Evolutionary conservation across 2,329 filamentous ascomycete genomes (phyloP), one percentile per base, ranked within the genome.

Genomic region (Apiospora phragmitis): DNA sequence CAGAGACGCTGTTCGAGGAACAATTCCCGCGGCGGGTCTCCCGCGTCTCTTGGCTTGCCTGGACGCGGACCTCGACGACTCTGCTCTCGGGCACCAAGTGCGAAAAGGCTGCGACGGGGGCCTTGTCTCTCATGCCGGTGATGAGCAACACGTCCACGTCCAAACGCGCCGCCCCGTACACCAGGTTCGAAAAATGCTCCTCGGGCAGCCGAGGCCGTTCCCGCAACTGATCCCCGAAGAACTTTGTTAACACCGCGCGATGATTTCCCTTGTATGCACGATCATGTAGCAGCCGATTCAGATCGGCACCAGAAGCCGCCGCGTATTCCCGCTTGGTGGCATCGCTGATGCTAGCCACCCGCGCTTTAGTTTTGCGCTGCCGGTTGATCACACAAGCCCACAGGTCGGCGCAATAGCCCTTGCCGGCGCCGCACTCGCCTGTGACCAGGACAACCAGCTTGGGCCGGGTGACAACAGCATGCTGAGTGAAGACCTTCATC

Each of bases 241-340:
- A 91, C 1, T 68, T 72, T 1, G 85, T 88, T 79, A 92, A 77
- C 0, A 81, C 81, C 75, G 80, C 70, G 45, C 89, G 85, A 73
- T 91, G 88, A 70, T 87, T 74, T 79, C 92, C 89, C 76, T 92
- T 92, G 79, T 91, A 92, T 35, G 72, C 79, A 70, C 89, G 89
- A 72, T 91, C 85, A 0, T 42, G 16, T 47, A 89, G 80, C 65
- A 92, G 79, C 45, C 83, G 84, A 16, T 78, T 66, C 0, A 86
- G 29, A 71, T 90, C 81, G 21, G 85, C 84, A 49, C 85, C 85
- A 0, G 79, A 85, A 51, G 80, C 81, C 2, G 74, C 78, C 1
- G 88, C 88, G 68, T 90, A 91, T 77, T 88, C 84, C 75, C 78
- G 79, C 81, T 91, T 91, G n/a, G 81, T 87, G 1, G 68, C 80